Evolutionary conservation across 768 basidiomycete species (phyloP).

Genomic region (Serendipita sp.): DNA sequence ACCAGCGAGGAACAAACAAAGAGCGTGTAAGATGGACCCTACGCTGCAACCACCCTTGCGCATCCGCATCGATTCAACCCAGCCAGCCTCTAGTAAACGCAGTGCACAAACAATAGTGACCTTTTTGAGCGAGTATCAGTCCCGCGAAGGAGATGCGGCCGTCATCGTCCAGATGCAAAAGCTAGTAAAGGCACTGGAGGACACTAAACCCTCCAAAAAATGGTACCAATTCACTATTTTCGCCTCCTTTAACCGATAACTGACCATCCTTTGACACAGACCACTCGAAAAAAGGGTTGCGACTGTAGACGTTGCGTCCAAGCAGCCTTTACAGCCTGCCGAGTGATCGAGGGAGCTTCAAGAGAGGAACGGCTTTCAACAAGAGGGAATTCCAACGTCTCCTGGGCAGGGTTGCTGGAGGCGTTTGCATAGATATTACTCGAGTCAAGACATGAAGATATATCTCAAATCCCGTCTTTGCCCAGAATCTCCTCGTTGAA

Average conservation of each 20-base stretch:
- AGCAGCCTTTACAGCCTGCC: too few relatives aligned
- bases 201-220: not conserved
- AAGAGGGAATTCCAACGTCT: too few relatives aligned
- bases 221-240: too few relatives aligned
- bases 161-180: not conserved
- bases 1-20: not conserved
- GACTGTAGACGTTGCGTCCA: too few relatives aligned
- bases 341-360: too few relatives aligned
- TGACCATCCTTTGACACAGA: too few relatives aligned
- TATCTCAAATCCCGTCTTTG: not conserved
- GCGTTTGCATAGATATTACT: too few relatives aligned
- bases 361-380: too few relatives aligned
- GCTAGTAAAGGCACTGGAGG: not conserved
- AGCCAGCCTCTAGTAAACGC: not conserved
- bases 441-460: not conserved
- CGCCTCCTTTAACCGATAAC: too few relatives aligned
- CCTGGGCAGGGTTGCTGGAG: too few relatives aligned
- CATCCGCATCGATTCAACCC: not conserved
- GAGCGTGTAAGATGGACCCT: constrained; percentile 2
- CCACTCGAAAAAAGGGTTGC: too few relatives aligned
- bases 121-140: constrained; percentile 1
- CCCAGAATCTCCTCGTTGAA: constrained; percentile 55
- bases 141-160: not conserved
- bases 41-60: not conserved
- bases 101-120: not conserved